These are phyloP conservation scores for Hypomontagnella monticulosa DNA, from an alignment of 495 filamentous ascomycete species.

Conservation along the genomic window DNA sequence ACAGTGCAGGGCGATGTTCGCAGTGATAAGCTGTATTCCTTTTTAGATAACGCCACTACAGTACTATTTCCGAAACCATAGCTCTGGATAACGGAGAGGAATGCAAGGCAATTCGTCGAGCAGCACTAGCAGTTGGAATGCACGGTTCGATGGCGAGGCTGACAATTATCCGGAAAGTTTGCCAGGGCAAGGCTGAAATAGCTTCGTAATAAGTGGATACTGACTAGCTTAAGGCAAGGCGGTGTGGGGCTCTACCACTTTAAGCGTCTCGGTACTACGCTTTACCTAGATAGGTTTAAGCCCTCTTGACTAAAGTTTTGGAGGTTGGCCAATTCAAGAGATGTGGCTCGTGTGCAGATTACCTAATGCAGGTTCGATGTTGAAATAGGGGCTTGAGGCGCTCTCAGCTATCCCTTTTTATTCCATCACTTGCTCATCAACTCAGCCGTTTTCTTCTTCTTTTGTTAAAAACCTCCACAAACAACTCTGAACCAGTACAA, in stretches of 20 bases:
- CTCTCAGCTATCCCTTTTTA: no score
- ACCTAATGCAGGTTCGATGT: no score
- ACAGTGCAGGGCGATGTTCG: background rate
- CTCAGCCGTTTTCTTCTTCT: no score
- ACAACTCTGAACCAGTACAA: no score
- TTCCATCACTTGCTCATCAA: no score
- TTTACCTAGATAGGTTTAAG: no score
- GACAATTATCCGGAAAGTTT: constrained; percentile 43
- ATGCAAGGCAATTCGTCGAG: constrained; percentile 7
- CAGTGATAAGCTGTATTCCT: background rate
- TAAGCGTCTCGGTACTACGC: no score
- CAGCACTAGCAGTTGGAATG: background rate
- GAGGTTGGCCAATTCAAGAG: no score
- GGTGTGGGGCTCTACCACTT: constrained; percentile 21
- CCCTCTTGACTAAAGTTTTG: no score
- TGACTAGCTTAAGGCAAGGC: background rate
- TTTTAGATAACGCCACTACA: background rate
- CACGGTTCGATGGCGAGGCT: constrained; percentile 33
- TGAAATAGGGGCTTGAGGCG: no score
- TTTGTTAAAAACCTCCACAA: no score
- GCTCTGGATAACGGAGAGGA: background rate
- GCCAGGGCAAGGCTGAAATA: constrained; percentile 36
- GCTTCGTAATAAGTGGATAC: constrained; percentile 37
- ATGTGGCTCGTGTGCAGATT: no score
- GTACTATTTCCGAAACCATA: background rate